These are phyloP conservation scores for Tilletia walkeri DNA, from an alignment of 1,284 basidiomycete genomes.

Conservation along the genomic window DNA sequence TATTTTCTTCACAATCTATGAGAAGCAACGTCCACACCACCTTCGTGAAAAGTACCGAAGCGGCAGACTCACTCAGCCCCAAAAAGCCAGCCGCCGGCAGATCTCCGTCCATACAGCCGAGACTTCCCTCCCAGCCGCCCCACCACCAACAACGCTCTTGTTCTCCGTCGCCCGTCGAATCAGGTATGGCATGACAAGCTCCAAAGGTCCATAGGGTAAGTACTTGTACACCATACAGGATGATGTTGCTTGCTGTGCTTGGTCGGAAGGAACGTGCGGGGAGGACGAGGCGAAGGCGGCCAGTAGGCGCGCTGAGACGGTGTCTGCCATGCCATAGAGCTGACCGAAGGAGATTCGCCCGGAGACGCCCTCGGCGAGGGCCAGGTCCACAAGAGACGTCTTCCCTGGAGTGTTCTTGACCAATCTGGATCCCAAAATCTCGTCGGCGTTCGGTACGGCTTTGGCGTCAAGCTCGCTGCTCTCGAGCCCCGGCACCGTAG, in stretches of 20 bases:
- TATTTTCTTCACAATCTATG: too few relatives aligned
- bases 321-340: conserved; percentile 74
- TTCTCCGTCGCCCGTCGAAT: conserved; percentile 76
- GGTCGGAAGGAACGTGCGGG: conserved; percentile 67
- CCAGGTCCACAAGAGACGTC: conserved; percentile 26
- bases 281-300: conserved; percentile 58
- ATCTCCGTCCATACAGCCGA: conserved; percentile 6
- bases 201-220: conserved; percentile 42
- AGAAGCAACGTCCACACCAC: not conserved
- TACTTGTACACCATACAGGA: conserved; percentile 48
- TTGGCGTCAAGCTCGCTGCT: too few relatives aligned
- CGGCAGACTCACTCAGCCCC: not conserved
- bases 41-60: too few relatives aligned
- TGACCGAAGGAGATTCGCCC: conserved; percentile 76
- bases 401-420: not conserved
- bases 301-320: conserved; percentile 70
- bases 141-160: conserved; percentile 65
- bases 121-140: conserved; percentile 57
- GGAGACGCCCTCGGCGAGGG: conserved; percentile 62
- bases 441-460: too few relatives aligned
- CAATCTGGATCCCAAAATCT: conserved; percentile 15
- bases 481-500: too few relatives aligned
- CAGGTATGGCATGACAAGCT: conserved; percentile 70
- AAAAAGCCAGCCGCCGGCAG: not conserved
- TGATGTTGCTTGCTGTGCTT: not conserved